Percentiles rank a stretch among this genome's conserved stretches.
Evolutionary conservation across 1,139 yeast species (phyloP).

Genomic region (Saccharomyces uvarum): DNA sequence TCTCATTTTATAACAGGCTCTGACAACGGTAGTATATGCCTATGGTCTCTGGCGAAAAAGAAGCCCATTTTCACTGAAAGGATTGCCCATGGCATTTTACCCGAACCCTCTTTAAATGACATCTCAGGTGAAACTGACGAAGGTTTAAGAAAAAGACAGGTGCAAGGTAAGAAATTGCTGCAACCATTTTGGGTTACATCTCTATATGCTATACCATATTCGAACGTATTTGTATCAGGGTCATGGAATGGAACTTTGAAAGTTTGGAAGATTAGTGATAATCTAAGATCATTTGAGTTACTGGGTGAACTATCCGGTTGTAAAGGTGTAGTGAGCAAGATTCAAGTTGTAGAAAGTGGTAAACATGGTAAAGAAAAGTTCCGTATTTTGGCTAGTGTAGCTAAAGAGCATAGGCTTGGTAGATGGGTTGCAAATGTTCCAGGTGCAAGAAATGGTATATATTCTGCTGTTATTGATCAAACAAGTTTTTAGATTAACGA

Average conservation of each 20-base stretch:
- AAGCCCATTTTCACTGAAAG: conserved; percentile 69
- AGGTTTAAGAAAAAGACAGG: conserved; percentile 39
- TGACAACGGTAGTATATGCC: conserved; percentile 79
- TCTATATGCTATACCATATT: conserved; percentile 77
- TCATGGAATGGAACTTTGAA: conserved; percentile 74
- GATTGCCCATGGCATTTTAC: conserved; percentile 71
- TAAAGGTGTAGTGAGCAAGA: conserved; percentile 65
- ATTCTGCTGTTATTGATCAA: conserved; percentile 36
- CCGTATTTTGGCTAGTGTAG: conserved; percentile 56
- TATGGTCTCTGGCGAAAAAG: conserved; percentile 88
- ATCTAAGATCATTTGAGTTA: conserved; percentile 50
- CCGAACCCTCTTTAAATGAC: conserved; percentile 38
- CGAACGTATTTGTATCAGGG: conserved; percentile 79
- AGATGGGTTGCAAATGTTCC: conserved; percentile 54
- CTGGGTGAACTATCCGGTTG: conserved; percentile 52
- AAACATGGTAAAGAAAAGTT: conserved; percentile 42
- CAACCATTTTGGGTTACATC: conserved; percentile 85
- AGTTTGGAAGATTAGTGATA: conserved; percentile 69
- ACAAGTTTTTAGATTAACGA: conserved; percentile 8
- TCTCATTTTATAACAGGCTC: conserved; percentile 89
- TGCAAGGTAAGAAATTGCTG: conserved; percentile 44
- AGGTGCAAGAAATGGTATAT: conserved; percentile 46
- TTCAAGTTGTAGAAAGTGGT: conserved; percentile 56
- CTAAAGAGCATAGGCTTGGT: conserved; percentile 83
- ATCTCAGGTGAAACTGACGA: conserved; percentile 64